These are phyloP conservation scores for Entomortierella parvispora DNA, from an alignment of 192 early-diverging fungal genomes.

Conservation along the genomic window DNA sequence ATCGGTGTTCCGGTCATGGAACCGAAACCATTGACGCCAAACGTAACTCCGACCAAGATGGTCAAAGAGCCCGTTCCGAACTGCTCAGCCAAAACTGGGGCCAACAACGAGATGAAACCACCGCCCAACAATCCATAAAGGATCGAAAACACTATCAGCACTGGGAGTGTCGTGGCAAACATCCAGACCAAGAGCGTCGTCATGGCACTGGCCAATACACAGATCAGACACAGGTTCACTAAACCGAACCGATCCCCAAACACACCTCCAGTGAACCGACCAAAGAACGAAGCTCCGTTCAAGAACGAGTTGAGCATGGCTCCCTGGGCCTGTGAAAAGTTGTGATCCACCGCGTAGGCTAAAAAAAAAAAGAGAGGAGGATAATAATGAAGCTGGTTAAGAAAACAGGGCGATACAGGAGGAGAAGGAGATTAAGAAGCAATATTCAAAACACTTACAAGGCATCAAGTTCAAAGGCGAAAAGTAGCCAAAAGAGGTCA, in stretches of 20 bases:
- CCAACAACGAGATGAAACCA: slow-evolving; percentile 54
- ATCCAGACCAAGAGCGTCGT: slow-evolving; percentile 59
- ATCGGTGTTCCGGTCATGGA: slow-evolving; percentile 57
- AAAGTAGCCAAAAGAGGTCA: slow-evolving; percentile 61
- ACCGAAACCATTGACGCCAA: slow-evolving; percentile 55
- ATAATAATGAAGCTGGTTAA: background rate
- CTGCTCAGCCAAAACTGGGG: slow-evolving; percentile 47
- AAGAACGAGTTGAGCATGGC: slow-evolving; percentile 54
- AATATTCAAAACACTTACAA: slow-evolving; percentile 17
- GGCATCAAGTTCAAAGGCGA: slow-evolving; percentile 27
- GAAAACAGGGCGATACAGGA: background rate
- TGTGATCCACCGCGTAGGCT: slow-evolving; percentile 47
- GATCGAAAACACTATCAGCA: slow-evolving; percentile 54
- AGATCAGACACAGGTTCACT: slow-evolving; percentile 51
- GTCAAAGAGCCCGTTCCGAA: slow-evolving; percentile 53
- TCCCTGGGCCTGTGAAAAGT: slow-evolving; percentile 28
- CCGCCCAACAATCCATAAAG: slow-evolving; percentile 61
- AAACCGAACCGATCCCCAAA: slow-evolving; percentile 60
- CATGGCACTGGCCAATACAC: slow-evolving; percentile 52
- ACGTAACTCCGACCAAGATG: slow-evolving; percentile 54
- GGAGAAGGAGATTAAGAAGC: background rate
- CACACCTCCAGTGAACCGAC: slow-evolving; percentile 56
- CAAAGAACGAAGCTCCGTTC: slow-evolving; percentile 59
- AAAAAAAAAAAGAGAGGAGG: slow-evolving; percentile 6
- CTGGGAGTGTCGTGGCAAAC: slow-evolving; percentile 50